Conservation (phyloP, 768 basidiomycete genomes). For the Hortiboletus campestris region DNA sequence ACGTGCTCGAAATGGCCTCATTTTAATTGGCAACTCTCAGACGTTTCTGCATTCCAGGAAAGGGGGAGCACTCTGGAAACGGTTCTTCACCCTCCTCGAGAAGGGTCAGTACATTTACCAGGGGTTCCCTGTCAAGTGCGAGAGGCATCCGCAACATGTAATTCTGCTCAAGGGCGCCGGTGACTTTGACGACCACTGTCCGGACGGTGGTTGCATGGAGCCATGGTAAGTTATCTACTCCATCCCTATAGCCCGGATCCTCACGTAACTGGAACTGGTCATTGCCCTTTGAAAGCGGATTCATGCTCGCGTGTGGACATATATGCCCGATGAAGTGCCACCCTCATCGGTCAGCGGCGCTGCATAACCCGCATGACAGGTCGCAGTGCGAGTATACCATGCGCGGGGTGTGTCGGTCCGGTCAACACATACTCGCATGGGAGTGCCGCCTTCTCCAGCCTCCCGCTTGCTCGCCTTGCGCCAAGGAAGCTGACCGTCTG, state of each 20-base stretch:
- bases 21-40: constrained; percentile 63
- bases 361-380: constrained; percentile 1
- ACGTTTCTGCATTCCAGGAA: constrained; percentile 45
- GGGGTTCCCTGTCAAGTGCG: constrained; percentile 55
- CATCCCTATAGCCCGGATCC: background rate
- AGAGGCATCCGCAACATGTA: constrained; percentile 45
- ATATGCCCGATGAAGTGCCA: constrained; percentile 61
- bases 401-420: constrained; percentile 36
- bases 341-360: constrained; percentile 42
- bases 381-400: constrained; percentile 44
- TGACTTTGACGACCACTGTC: constrained; percentile 53
- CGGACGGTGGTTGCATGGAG: constrained; percentile 60
- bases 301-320: constrained; percentile 34
- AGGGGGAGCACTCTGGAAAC: constrained; percentile 16
- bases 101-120: constrained; percentile 6
- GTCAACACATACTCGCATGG: constrained; percentile 43
- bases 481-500: constrained; percentile 36
- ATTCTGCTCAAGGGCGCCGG: constrained; percentile 38
- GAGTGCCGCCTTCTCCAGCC: constrained; percentile 41
- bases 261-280: background rate
- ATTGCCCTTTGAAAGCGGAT: background rate
- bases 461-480: constrained; percentile 43
- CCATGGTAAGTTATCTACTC: constrained; percentile 45
- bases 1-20: constrained; percentile 59
- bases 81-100: constrained; percentile 10